Base-by-base conservation (phyloP, 306 rosid species). In the Alnus glutinosa region DNA sequence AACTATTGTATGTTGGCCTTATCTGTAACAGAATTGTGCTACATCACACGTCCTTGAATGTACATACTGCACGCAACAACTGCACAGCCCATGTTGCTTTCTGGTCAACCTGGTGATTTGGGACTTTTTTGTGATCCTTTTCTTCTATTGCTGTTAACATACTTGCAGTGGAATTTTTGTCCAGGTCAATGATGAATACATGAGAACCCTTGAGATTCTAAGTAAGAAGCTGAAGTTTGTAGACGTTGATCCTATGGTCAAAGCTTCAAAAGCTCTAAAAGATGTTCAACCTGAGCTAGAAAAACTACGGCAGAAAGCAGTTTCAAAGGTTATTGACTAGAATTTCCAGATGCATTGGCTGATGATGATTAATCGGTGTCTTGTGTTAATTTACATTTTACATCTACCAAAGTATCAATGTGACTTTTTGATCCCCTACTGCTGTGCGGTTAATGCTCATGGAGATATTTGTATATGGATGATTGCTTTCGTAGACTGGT, bases 281-380 rank as follows among this genome's bases (percentile, higher is more conserved):
- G 99, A 95, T 86, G 96, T 92, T 81, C 97, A 93, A 77, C 99
- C 99, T 1, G 98, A 95, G 85, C 94, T 95, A 80, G 99, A 93
- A 85, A 95, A 92, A 75, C 98, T 95, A 71, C 74, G 98, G 59
- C 99, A 95, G 84, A 95, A 93, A 82, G 97, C 98, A 73, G 91
- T 95, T 79, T 90, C 98, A 71, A 95, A 92, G 98, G 98, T 94
- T 83, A 67, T 68, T 36, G 36, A 61, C 59, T 55, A 34, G 44
- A 79, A 36, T 64, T 58, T 3, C 76, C 5, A 23, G 14, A 52
- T 73, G 28, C 63, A 9, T n/a, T 62, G 12, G 42, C 54, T 78
- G 76, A 78, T 78, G 9, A 51, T 39, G 72, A 49, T 76, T 70
- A 16, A 12, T 61, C 44, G 50, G 51, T 71, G 52, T 44, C 46